Conservation (phyloP, 2,329 filamentous ascomycete species). For the Diaporthe citrichinensis region DNA sequence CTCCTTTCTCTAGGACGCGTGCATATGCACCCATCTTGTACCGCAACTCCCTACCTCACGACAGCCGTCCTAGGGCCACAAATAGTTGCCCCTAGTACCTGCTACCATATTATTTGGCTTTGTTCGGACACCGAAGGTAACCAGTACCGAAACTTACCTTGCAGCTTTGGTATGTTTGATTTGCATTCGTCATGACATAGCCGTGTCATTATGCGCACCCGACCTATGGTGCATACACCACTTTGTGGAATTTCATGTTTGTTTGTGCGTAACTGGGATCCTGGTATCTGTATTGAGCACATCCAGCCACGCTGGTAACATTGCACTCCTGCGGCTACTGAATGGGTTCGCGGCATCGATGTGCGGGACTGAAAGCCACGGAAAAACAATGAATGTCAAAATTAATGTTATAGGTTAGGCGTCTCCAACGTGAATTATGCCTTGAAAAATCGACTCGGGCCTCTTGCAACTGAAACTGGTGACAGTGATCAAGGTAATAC, state of each 20-base stretch:
- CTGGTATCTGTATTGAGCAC: not conserved
- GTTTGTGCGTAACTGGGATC: not conserved
- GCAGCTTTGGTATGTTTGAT: not conserved
- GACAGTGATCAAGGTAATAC: not conserved
- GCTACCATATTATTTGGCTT: not conserved
- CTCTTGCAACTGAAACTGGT: not conserved
- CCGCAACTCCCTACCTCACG: not conserved
- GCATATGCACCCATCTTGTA: not conserved
- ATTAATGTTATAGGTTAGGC: too few relatives aligned
- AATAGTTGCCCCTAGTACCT: not conserved
- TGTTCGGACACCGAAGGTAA: not conserved
- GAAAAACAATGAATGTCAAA: too few relatives aligned
- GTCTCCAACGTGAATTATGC: too few relatives aligned
- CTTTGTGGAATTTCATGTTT: accelerated
- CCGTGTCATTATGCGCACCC: not conserved
- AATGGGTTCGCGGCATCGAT: not conserved
- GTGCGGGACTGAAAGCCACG: accelerated
- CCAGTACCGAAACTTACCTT: not conserved
- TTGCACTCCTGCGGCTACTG: not conserved
- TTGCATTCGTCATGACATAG: not conserved
- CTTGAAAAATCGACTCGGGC: accelerated
- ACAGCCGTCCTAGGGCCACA: not conserved
- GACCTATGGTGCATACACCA: not conserved
- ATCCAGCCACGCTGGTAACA: not conserved
- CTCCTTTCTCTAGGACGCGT: too few relatives aligned